Evolutionary conservation across 768 basidiomycete species (phyloP), one percentile per base, ranked within the genome.

Genomic region (Wakefieldia striispora): DNA sequence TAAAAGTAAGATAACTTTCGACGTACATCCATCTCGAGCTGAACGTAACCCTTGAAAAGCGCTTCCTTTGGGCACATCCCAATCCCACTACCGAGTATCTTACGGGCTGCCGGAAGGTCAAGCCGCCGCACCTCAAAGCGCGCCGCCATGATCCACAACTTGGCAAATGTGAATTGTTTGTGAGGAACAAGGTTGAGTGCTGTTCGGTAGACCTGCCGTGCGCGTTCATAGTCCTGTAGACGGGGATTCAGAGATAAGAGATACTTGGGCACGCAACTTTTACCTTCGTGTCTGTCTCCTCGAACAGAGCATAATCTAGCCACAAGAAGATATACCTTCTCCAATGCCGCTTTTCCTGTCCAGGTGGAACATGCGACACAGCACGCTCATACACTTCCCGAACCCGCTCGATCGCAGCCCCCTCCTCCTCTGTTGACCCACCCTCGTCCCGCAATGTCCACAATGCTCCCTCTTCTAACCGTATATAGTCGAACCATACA

Each of bases 61-160:
- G 86, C 83, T 63, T 95, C 93, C 63, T 98, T 99, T 0, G 97
- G 92, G 61, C 89, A 95, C 86, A 97, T 88, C 5, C 97, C 97
- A 52, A 99, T 91, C 3, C 86, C 88, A 0, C 85, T 79, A 4
- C 97, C 97, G 20, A 99, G 72, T 37, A 95, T 79, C 67, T 91
- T 97, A 38, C 95, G 79, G 4, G 95, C 95, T 21, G 91, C 84
- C 16, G 76, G 71, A 36, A 99, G 70, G 50, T 97, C 86, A 29
- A 95, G 74, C 45, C 81, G 80, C 39, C 97, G 81, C 8, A 97
- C 72, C 68, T 98, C 97, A 57, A 98, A 98, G 55, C 87, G 83
- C 6, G 95, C 92, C 57, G 87, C 95, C 73, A 89, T 80, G 17
- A 90, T 68, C 97, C 97, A 99, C 11, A 98, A 72, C 70, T 99